Conservation (phyloP, 108 stramenopile genomes). For the Nitzschia inconspicua region DNA sequence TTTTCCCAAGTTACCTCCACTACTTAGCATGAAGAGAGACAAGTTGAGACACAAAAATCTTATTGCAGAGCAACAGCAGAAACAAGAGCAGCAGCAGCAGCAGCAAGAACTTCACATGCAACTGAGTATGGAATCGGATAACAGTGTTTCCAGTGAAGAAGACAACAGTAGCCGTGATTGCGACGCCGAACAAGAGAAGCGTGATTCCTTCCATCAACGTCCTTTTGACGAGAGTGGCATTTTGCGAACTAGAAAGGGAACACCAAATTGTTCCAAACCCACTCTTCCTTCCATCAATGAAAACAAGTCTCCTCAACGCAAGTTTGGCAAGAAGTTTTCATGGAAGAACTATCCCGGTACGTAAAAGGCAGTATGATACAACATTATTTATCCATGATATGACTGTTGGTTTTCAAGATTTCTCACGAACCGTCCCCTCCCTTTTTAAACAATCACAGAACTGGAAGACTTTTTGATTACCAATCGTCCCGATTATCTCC, state of each 20-base stretch:
- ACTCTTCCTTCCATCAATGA: neutral
- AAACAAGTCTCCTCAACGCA: neutral
- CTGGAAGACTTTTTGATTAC: conserved; percentile 33
- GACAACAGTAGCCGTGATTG: neutral
- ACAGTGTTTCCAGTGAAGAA: neutral
- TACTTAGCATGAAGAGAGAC: too few species aligned
- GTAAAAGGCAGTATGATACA: too few species aligned
- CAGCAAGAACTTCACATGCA: neutral
- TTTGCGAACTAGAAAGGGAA: neutral
- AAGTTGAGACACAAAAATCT: too few species aligned
- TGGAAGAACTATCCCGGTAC: conserved; percentile 36
- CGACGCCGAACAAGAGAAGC: neutral
- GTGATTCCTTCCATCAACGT: neutral
- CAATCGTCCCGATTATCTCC: conserved; percentile 38
- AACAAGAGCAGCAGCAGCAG: neutral
- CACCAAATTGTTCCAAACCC: neutral
- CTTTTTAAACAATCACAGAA: neutral
- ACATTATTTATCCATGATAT: neutral
- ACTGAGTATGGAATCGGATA: neutral
- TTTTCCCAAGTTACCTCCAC: too few species aligned
- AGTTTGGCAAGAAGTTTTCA: conserved; percentile 33
- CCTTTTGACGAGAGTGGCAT: neutral
- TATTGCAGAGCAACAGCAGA: too few species aligned
- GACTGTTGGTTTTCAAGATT: neutral
- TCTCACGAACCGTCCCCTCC: neutral